Evolutionary conservation across 169 alveolate genomes (phyloP).

Genomic region (Theileria parva): DNA sequence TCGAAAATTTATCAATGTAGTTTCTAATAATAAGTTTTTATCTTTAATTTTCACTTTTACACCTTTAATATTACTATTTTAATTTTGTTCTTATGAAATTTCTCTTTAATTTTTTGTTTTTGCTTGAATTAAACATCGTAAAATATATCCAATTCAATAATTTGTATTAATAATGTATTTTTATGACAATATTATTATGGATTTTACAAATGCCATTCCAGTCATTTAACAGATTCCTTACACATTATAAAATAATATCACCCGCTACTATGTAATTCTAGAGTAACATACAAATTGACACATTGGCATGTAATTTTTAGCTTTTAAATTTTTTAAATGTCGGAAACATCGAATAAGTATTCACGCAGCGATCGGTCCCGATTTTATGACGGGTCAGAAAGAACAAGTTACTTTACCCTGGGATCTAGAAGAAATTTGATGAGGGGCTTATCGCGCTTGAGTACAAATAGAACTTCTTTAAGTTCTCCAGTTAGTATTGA

Average conservation of each 20-base stretch:
- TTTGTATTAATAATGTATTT: not conserved
- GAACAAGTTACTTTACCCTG: conserved; percentile 21
- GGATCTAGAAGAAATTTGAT: conserved; percentile 4
- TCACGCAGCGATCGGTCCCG: not conserved
- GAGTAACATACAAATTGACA: not conserved
- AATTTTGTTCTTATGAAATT: not conserved
- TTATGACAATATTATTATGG: not conserved
- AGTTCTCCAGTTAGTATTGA: not conserved
- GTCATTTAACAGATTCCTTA: not conserved
- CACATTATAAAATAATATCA: not conserved
- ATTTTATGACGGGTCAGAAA: not conserved
- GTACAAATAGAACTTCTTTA: not conserved
- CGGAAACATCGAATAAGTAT: not conserved
- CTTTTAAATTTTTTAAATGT: not conserved
- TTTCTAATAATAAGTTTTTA: too few relatives aligned
- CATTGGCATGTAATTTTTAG: not conserved
- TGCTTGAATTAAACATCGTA: not conserved
- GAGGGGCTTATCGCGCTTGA: conserved; percentile 14
- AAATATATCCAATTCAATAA: not conserved
- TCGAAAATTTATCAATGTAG: not conserved
- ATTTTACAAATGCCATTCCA: not conserved
- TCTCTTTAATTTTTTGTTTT: not conserved
- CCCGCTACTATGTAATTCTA: not conserved
- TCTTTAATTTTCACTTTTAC: not conserved
- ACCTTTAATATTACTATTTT: not conserved